Base-by-base conservation (phyloP, 495 filamentous ascomycete genomes). In the Xylaria nigripes region DNA sequence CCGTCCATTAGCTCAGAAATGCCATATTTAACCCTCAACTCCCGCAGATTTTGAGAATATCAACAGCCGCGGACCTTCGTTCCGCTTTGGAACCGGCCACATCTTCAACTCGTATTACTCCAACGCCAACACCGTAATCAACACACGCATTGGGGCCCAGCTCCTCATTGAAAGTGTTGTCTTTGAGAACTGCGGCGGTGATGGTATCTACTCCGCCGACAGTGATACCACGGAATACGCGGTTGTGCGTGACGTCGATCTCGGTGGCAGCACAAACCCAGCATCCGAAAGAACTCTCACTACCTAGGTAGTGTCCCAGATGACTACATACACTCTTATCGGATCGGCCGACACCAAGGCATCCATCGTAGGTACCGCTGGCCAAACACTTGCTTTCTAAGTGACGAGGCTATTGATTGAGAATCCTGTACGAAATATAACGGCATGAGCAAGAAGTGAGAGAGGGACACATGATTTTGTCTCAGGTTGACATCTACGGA, bases 71-170 rank as follows among this genome's bases (percentile, higher is more conserved):
- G 72, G 66, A 1, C 84, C 84, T 0, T 76, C 74, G 15, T 56
- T 84, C 61, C 81, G 84, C 50, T 86, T 85, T 66, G 83, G 82
- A 12, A 85, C 80, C 16, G 81, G 61, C 10, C 71, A 77, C 57
- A 68, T 78, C 48, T 73, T 64, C 57, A 75, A 77, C 64, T 76
- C 70, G 47, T 71, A 62, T 49, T 73, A 67, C 62, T 58, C 70
- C 40, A 64, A 70, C 47, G 72, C 81, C 42, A 63, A 56, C 58
- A 78, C 80, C 46, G 82, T 78, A 18, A 80, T 87, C 70, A 84
- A 88, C 71, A 79, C 81, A 16, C 79, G 85, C 38, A 65, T 81
- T 48, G 82, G 81, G 27, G 85, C 84, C 13, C 81, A 86, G 68
- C 59, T 84, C 2, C 69, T 85, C 13, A 77, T 85, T 38, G 73